Evolutionary conservation across 306 rosid genomes (phyloP).

Genomic region (Cucurbita moschata): DNA sequence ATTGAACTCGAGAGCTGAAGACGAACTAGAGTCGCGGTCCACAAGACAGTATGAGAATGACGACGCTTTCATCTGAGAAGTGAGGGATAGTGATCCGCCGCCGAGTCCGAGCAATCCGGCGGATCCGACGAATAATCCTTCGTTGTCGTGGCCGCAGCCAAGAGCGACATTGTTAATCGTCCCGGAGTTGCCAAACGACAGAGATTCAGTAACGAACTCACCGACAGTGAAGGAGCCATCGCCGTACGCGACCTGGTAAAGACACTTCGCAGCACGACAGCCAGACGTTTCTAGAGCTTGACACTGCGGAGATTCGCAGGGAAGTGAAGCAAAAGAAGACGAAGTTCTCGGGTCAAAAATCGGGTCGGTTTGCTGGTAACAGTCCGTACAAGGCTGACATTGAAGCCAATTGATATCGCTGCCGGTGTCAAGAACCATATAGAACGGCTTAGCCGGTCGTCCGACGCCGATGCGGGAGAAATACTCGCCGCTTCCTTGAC

Average conservation of each 20-base stretch:
- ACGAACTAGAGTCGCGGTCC: conserved; percentile 48
- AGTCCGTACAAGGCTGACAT: conserved; percentile 70
- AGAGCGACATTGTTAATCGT: conserved; percentile 28
- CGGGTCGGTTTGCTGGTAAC: conserved; percentile 84
- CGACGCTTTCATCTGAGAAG: conserved; percentile 51
- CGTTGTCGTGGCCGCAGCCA: conserved; percentile 85
- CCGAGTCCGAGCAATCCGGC: conserved; percentile 93
- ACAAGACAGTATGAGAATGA: conserved; percentile 80
- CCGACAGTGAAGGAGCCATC: conserved; percentile 87
- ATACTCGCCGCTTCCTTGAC: conserved; percentile 86
- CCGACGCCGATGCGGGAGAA: conserved; percentile 70
- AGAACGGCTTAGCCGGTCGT: conserved; percentile 34
- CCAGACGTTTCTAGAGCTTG: conserved; percentile 22
- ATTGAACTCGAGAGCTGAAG: conserved; percentile 84
- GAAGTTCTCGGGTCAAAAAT: conserved; percentile 47
- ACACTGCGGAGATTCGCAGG: conserved; percentile 50
- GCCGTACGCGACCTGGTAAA: conserved; percentile 76
- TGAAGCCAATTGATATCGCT: conserved; percentile 89
- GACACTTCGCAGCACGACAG: conserved; percentile 35
- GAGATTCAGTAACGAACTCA: conserved; percentile 46
- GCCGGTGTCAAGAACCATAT: conserved; percentile 85
- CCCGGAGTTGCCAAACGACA: conserved; percentile 54
- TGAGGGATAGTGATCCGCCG: conserved; percentile 48
- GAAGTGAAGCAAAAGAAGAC: conserved; percentile 27
- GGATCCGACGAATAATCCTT: conserved; percentile 59